Evolutionary conservation across 305 asterid species (phyloP).

Genomic region (Lippia alba): DNA sequence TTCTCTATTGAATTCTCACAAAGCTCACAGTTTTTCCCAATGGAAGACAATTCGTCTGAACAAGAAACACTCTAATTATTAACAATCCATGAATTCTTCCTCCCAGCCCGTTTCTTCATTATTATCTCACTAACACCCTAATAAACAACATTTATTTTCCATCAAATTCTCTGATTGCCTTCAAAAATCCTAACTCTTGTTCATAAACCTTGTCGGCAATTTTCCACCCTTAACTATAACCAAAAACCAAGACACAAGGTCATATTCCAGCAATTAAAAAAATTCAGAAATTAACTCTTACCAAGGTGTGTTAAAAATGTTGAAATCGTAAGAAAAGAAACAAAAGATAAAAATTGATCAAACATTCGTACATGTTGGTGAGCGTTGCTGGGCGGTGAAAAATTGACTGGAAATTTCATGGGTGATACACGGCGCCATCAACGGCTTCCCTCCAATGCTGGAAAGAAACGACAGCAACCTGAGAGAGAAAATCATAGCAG

Average conservation of each 20-base stretch:
- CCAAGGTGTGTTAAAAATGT: too few species aligned
- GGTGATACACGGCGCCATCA: too few species aligned
- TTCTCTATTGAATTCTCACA: slow-evolving; percentile 51
- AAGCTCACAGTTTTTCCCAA: slow-evolving; percentile 67
- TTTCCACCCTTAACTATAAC: not conserved
- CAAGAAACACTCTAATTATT: slow-evolving; percentile 32
- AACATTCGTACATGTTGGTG: too few species aligned
- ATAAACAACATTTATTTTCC: slow-evolving; percentile 29
- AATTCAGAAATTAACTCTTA: not conserved
- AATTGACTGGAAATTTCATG: too few species aligned
- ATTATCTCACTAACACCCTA: slow-evolving; percentile 23
- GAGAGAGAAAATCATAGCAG: too few species aligned
- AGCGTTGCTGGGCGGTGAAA: too few species aligned
- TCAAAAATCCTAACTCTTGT: slow-evolving; percentile 36
- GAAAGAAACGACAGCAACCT: too few species aligned
- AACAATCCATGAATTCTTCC: slow-evolving; percentile 8
- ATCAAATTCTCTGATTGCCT: slow-evolving; percentile 31
- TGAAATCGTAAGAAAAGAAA: too few species aligned
- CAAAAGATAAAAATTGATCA: too few species aligned
- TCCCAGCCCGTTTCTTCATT: slow-evolving; percentile 13
- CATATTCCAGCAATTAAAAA: too few species aligned
- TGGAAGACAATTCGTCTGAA: slow-evolving; percentile 54
- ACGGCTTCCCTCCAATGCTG: too few species aligned
- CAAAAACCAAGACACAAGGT: not conserved
- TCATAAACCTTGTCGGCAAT: slow-evolving; percentile 44